Evolutionary conservation across 164 flowering plant species (phyloP), one percentile per base, ranked within the genome.

Genomic region (Tetracentron sinense): DNA sequence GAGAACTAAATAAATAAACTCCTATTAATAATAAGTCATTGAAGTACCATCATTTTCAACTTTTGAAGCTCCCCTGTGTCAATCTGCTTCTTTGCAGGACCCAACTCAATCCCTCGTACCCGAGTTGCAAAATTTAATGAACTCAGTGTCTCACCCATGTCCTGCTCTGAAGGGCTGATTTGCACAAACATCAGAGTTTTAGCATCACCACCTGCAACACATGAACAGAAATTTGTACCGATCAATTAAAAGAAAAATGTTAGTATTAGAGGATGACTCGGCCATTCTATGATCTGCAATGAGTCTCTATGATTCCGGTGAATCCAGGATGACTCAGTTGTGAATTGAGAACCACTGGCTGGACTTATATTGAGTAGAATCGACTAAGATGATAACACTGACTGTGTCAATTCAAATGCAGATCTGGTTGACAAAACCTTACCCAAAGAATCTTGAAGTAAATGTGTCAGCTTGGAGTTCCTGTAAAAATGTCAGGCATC

Each of bases 111-210:
- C 16, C 96, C 97, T 51, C 96, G 75, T 71, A 89, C 97, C 23
- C 97, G 75, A 25, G 90, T 81, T 25, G 97, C 96, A 80, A 91
- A 91, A 58, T 85, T 91, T 42, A 91, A 60, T 49, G 97, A 91
- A 75, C 97, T 85, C 51, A 89, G 15, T n/a, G 97, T 88, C 81
- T 88, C 96, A 58, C 96, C 84, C 56, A 80, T 42, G 58, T 89
- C 96, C 55, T 81, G 64, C 38, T 89, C 96, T 12, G 88, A 83
- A 38, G 97, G 97, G 62, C 97, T 91, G 25, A 91, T 91, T 76
- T 91, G 97, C 46, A 91, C 96, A 77, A 91, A 83, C 97, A 91
- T 91, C 48, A 91, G 63, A 33, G 93, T 87, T 62, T 91, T 91
- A 27, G 96, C 82, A 65, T 91, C 87, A 35, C 96, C 97, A 22